A percentile compares a stretch with the other conserved stretches of the same genome.
Conservation (phyloP, 2,329 filamentous ascomycete species). For the Pyrenophora teres region DNA sequence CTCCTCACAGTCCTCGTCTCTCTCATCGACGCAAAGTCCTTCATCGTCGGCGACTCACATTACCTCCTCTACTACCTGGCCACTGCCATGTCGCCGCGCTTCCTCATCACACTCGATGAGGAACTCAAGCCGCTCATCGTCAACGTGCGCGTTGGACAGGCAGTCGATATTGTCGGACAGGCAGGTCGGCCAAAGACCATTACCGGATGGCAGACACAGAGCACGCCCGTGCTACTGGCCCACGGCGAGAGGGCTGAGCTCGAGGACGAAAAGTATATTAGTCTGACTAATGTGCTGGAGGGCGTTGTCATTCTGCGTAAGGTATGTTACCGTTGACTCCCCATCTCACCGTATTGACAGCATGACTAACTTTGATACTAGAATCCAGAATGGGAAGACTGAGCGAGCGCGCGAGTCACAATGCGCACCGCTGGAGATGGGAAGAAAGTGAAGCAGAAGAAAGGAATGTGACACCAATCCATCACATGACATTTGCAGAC, state of each 20-base stretch:
- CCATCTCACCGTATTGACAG: conserved; percentile 6
- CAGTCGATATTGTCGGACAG: conserved; percentile 96
- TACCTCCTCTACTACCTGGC: conserved; percentile 98
- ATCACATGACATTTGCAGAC: neutral
- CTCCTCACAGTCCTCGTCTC: conserved; percentile 88
- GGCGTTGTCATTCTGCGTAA: conserved; percentile 95
- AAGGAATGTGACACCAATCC: conserved; percentile 1
- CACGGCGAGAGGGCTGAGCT: conserved; percentile 95
- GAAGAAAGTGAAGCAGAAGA: neutral
- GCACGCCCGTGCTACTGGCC: conserved; percentile 93
- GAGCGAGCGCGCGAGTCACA: conserved; percentile 10
- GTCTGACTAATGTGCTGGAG: conserved; percentile 87
- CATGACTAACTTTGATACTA: conserved; percentile 21
- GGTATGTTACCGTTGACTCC: conserved; percentile 60
- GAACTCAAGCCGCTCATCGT: conserved; percentile 90
- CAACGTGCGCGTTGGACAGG: conserved; percentile 96
- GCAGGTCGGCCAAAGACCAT: conserved; percentile 98
- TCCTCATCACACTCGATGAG: conserved; percentile 95
- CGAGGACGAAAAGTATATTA: conserved; percentile 96
- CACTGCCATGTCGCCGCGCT: conserved; percentile 94
- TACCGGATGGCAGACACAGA: conserved; percentile 99
- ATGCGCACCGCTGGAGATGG: neutral
- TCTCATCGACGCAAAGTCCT: conserved; percentile 94
- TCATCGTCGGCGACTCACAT: conserved; percentile 72
- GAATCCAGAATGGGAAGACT: conserved; percentile 55